Base-by-base conservation (phyloP, 2,329 filamentous ascomycete genomes). In the Fonsecaea pedrosoi region DNA sequence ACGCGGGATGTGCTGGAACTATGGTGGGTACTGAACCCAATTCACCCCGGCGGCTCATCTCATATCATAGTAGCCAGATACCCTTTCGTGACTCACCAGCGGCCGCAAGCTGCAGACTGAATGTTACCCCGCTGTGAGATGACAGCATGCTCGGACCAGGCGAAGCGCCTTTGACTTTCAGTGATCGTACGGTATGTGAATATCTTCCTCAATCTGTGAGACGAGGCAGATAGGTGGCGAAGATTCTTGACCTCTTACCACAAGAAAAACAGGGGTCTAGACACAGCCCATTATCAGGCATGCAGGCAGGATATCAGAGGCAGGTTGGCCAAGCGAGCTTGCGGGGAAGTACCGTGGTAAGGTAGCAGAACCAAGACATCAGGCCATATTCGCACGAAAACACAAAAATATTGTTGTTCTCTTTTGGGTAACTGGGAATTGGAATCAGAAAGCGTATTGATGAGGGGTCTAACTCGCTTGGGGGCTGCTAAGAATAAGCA, bases 401-500 rank as follows among this genome's bases (percentile, higher is more conserved):
- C 7, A 12, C 45, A 21, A 2, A 6, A 45, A 21, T 45, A 7
- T n/a, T 7, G n/a, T 21, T 38, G 13, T 10, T 38, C 40, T 45
- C 40, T 9, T 50, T 50, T 25, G 7, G 45, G 45, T 25, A 50
- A 18, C 9, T 18, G 45, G 18, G 40, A 25, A 50, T 12, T 25
- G 45, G 45, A 50, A 50, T 50, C 18, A 50, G 18, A 50, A 12
- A 21, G 45, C 9, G 45, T 25, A 50, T 50, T 13, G 18, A 42
- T n/a, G 40, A 42, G 40, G 13, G 18, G 4, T 25, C 18, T 25
- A 10, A 25, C 18, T 25, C 57, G 25, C 50, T 8, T 25, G 15
- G 38, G 38, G 25, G 25, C 34, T 57, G 48, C 61, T 64, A 64
- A 64, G 37, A 64, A 64, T 64, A 64, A 42, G 61, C 61, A 64